Evolutionary conservation across 2,329 filamentous ascomycete species (phyloP), one percentile per base, ranked within the genome.

Genomic region (Cladorrhinum sp.): DNA sequence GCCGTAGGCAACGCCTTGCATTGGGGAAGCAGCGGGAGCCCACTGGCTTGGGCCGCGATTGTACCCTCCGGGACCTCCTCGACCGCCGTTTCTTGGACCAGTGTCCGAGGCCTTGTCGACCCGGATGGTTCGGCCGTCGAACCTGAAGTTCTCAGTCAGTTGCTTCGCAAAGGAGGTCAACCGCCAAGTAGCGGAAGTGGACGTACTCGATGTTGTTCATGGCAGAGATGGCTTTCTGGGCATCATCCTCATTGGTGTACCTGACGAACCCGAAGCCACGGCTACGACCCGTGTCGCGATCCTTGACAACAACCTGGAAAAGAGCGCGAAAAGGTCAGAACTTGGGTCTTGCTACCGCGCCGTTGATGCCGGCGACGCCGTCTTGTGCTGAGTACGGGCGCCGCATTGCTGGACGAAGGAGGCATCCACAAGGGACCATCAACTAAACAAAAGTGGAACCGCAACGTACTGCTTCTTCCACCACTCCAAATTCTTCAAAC

Each of bases 261-360:
- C 93, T 90, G 66, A 99, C 94, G 76, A 98, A 98, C 53, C 95
- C 95, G 75, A 98, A 99, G 63, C 95, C 95, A 76, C 95, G 91
- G 82, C 93, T 97, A 76, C 94, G 92, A 71, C 92, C 91, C 72
- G 94, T 97, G 74, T 98, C 94, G 72, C 93, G 91, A 77, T 99
- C 94, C 81, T 96, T 98, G 71, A 98, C 93, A 68, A 99, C 94
- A 65, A 96, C 91, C 94, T 98, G 72, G 54, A 60, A 16, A 36
- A 57, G 48, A 55, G 48, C 61, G 55, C 60, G 52, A 46, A 7
- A 46, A 20, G 36, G 63, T 68, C 59, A 70, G 64, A 60, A 63
- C 26, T 50, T 7, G 24, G 14, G n/a, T 30, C 26, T 36, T 18
- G 16, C 48, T 16, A 12, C 30, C 26, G 50, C 5, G 20, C 33